Percentiles rank a stretch among this genome's conserved stretches.
Evolutionary conservation across 495 filamentous ascomycete genomes (phyloP).

Genomic region (Hypoxylon rickii): DNA sequence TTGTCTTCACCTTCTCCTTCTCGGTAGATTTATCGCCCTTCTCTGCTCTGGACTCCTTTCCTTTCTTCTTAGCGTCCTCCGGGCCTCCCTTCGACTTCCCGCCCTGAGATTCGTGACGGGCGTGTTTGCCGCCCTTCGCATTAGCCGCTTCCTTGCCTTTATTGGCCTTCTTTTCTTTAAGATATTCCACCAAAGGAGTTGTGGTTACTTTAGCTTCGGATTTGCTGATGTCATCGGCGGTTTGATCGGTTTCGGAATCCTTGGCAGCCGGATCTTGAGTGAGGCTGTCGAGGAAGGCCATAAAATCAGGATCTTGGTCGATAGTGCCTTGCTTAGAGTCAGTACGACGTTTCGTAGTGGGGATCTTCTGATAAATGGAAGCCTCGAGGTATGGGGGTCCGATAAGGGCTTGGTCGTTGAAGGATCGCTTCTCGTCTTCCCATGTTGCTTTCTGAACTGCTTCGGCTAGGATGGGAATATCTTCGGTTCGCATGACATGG

Average conservation of each 20-base stretch:
- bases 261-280: conserved; percentile 70
- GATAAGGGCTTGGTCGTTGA: conserved; percentile 67
- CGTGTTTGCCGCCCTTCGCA: conserved; percentile 54
- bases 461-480: conserved; percentile 66
- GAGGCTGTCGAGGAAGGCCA: conserved; percentile 84
- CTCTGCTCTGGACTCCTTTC: conserved; percentile 63
- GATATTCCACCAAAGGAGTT: conserved; percentile 87
- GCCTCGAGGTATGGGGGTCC: conserved; percentile 80
- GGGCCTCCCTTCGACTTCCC: conserved; percentile 57
- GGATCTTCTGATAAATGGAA: conserved; percentile 78
- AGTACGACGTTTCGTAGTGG: conserved; percentile 67
- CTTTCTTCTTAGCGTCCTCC: conserved; percentile 58
- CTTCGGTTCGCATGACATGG: conserved; percentile 65
- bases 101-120: conserved; percentile 49
- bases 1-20: conserved; percentile 56
- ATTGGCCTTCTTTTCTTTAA: conserved; percentile 87
- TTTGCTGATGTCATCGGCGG: conserved; percentile 56
- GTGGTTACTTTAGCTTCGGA: conserved; percentile 69
- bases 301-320: conserved; percentile 93
- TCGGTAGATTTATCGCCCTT: conserved; percentile 56
- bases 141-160: conserved; percentile 72
- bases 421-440: conserved; percentile 73
- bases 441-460: conserved; percentile 67
- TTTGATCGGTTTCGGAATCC: conserved; percentile 54
- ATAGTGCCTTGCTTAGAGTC: conserved; percentile 93